Percentiles rank a stretch among this genome's conserved stretches.
These are phyloP conservation scores for Acanthamoeba triangularis DNA, from an alignment of 208 protist species.

Conservation along the genomic window DNA sequence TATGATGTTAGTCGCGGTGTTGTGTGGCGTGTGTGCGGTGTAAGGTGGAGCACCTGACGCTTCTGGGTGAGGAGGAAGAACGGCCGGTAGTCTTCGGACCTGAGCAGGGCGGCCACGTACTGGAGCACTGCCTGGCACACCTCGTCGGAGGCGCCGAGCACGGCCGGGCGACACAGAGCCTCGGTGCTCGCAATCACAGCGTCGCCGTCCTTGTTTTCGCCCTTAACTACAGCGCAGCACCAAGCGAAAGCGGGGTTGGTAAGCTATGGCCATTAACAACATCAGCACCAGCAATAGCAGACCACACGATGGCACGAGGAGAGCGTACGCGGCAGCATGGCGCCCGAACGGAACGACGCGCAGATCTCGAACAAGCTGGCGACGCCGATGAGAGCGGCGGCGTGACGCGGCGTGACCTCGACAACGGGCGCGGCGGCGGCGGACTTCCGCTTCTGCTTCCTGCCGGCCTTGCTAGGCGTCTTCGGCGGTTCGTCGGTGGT, in stretches of 20 bases:
- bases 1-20: not conserved
- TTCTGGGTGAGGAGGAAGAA: slow-evolving; percentile 61
- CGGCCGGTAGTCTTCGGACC: slow-evolving; percentile 34
- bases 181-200: slow-evolving; percentile 19
- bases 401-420: slow-evolving; percentile 11
- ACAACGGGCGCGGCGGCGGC: not conserved
- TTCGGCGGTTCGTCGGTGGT: not conserved
- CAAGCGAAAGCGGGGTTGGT: not conserved
- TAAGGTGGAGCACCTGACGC: slow-evolving; percentile 21
- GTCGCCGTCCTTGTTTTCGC: slow-evolving; percentile 51
- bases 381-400: not conserved
- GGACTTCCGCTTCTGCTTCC: not conserved
- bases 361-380: slow-evolving; percentile 24
- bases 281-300: not conserved
- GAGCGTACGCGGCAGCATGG: slow-evolving; percentile 37
- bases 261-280: too few species aligned
- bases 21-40: not conserved
- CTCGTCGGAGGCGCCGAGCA: slow-evolving; percentile 14
- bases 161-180: not conserved
- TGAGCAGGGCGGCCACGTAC: slow-evolving; percentile 16
- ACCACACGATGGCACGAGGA: not conserved
- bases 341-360: not conserved
- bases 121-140: slow-evolving; percentile 41
- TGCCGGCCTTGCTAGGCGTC: not conserved
- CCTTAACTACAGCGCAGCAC: not conserved